phyloP scores from a whole-genome alignment of 202 grass and related monocot genomes.

The Zoysia matrella region DNA sequence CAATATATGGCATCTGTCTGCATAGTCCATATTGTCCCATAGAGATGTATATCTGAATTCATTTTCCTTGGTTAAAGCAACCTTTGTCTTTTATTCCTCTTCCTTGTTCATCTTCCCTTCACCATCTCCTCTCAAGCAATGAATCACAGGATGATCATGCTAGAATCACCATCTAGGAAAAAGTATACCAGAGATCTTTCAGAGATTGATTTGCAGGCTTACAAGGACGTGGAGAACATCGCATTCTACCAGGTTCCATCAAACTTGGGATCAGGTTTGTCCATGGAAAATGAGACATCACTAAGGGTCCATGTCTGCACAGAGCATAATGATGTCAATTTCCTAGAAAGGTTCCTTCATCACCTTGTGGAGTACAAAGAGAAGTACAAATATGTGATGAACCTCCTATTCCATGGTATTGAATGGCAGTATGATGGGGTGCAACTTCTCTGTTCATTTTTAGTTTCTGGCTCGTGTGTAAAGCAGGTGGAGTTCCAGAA shows the following conservation, averaged over 20 bases:
- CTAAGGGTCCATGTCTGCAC: slow-evolving; percentile 66
- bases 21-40: slow-evolving; percentile 19
- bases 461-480: slow-evolving; percentile 56
- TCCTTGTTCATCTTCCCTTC: slow-evolving; percentile 40
- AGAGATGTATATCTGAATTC: slow-evolving; percentile 31
- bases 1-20: neutral
- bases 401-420: slow-evolving; percentile 80
- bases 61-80: slow-evolving; percentile 25
- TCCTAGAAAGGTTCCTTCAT: slow-evolving; percentile 60
- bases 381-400: slow-evolving; percentile 55
- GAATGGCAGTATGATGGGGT: slow-evolving; percentile 61
- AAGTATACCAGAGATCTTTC: slow-evolving; percentile 46
- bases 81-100: slow-evolving; percentile 23
- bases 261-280: slow-evolving; percentile 49
- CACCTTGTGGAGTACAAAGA: slow-evolving; percentile 58
- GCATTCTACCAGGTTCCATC: slow-evolving; percentile 57
- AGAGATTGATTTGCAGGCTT: slow-evolving; percentile 56
- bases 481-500: slow-evolving; percentile 84
- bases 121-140: slow-evolving; percentile 17
- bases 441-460: slow-evolving; percentile 56
- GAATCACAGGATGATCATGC: slow-evolving; percentile 33
- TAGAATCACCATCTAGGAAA: slow-evolving; percentile 20
- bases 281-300: slow-evolving; percentile 66
- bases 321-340: slow-evolving; percentile 40
- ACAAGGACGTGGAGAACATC: slow-evolving; percentile 61